Conservation (phyloP, 805 yeast species). For the Saturnispora galanensis region DNA sequence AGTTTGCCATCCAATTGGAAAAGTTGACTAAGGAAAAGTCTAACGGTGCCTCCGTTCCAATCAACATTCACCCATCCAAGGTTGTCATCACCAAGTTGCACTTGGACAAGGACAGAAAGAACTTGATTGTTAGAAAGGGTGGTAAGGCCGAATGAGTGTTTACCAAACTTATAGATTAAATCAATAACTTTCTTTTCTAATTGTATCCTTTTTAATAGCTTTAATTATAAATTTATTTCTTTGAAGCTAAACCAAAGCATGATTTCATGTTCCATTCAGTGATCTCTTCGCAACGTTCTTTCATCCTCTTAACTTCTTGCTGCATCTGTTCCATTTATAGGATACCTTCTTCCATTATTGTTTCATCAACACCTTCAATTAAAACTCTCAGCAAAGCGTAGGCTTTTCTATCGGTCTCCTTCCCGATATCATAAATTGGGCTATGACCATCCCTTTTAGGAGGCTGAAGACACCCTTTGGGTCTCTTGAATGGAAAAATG, state of each 20-base stretch:
- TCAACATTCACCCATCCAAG: conserved; percentile 97
- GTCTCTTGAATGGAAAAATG: too few species aligned
- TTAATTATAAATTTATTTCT: not conserved
- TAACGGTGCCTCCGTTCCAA: conserved; percentile 94
- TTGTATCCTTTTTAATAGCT: too few species aligned
- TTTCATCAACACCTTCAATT: too few species aligned
- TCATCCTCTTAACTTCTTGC: conserved; percentile 21
- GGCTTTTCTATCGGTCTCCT: too few species aligned
- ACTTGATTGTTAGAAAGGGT: conserved; percentile 94
- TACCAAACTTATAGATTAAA: conserved; percentile 7
- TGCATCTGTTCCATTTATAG: too few species aligned
- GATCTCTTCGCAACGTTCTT: conserved; percentile 29
- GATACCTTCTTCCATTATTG: too few species aligned
- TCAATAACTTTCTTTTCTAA: conserved; percentile 5
- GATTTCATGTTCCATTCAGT: conserved; percentile 20
- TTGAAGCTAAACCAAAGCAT: not conserved
- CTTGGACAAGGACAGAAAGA: conserved; percentile 98
- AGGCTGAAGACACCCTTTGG: too few species aligned
- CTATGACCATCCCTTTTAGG: too few species aligned
- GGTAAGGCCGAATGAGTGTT: conserved; percentile 80
- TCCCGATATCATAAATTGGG: too few species aligned
- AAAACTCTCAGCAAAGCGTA: too few species aligned
- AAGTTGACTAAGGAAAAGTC: conserved; percentile 97
- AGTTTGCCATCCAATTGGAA: conserved; percentile 92
- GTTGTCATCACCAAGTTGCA: conserved; percentile 97